Conservation (phyloP, 805 yeast genomes). For the Teunomyces lycoperdinae region DNA sequence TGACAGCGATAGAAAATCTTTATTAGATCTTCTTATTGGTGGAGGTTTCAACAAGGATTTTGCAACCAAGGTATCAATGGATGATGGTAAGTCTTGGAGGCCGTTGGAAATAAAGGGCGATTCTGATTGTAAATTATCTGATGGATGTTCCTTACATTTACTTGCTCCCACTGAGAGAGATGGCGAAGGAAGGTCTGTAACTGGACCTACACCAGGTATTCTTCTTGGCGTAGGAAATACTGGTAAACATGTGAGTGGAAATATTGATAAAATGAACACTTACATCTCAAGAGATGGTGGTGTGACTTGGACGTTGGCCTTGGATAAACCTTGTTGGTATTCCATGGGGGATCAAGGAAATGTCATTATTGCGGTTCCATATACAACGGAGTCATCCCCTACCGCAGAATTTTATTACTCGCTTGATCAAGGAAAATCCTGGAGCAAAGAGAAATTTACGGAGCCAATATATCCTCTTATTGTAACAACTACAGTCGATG, state of each 20-base stretch:
- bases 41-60: conserved; percentile 12
- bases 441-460: conserved; percentile 54
- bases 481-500: conserved; percentile 63
- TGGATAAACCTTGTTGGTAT: conserved; percentile 51
- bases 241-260: conserved; percentile 22
- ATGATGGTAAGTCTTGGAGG: conserved; percentile 56
- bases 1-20: conserved; percentile 11
- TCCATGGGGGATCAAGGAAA: conserved; percentile 80
- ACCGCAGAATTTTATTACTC: conserved; percentile 48
- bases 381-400: conserved; percentile 20
- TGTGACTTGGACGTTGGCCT: conserved; percentile 57
- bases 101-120: conserved; percentile 46
- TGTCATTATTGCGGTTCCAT: conserved; percentile 59
- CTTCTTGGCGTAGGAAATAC: conserved; percentile 30
- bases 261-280: conserved; percentile 33
- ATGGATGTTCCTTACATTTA: conserved; percentile 50
- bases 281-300: conserved; percentile 79
- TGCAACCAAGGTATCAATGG: conserved; percentile 42
- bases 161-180: conserved; percentile 28
- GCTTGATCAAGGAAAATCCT: conserved; percentile 69
- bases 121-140: conserved; percentile 38
- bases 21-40: conserved; percentile 20
- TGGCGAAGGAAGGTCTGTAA: conserved; percentile 42
- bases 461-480: conserved; percentile 36
- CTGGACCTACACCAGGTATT: conserved; percentile 56